Evolutionary conservation across 768 basidiomycete genomes (phyloP).

Genomic region (Lepiota venenata): DNA sequence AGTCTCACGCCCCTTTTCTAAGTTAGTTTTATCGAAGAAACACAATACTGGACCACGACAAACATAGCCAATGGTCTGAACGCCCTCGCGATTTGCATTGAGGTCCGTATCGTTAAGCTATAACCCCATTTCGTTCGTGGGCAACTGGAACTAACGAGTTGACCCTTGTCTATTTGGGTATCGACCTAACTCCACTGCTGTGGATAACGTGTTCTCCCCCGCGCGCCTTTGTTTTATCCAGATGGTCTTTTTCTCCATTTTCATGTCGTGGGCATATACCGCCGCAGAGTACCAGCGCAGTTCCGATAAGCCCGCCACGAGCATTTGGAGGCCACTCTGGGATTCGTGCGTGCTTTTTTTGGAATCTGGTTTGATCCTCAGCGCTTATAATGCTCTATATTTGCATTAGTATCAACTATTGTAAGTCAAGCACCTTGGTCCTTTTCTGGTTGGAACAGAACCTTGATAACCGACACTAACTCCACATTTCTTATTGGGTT

Average conservation of each 20-base stretch:
- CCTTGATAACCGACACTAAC: no score
- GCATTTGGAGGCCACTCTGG: slow-evolving; percentile 68
- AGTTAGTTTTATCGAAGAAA: slow-evolving; percentile 36
- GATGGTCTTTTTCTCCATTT: slow-evolving; percentile 79
- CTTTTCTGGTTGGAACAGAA: background rate
- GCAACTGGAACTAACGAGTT: no score
- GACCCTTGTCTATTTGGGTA: no score
- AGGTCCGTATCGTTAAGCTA: slow-evolving; percentile 41
- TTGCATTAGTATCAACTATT: slow-evolving; percentile 26
- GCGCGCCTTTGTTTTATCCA: slow-evolving; percentile 25
- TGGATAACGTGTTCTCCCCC: background rate
- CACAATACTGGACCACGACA: slow-evolving; percentile 76
- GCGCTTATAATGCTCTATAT: background rate
- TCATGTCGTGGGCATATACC: slow-evolving; percentile 87
- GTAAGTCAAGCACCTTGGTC: slow-evolving; percentile 20
- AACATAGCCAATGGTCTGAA: slow-evolving; percentile 85
- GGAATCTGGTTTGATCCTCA: background rate
- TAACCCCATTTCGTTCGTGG: no score
- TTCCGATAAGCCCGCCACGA: slow-evolving; percentile 39
- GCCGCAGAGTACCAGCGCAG: slow-evolving; percentile 59
- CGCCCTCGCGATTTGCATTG: slow-evolving; percentile 79
- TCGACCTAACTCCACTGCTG: no score
- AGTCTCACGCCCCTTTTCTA: background rate
- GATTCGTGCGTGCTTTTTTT: slow-evolving; percentile 50
- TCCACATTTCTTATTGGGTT: background rate